These are phyloP conservation scores for Metschnikowia shivogae DNA, from an alignment of 805 yeast species.

Conservation along the genomic window DNA sequence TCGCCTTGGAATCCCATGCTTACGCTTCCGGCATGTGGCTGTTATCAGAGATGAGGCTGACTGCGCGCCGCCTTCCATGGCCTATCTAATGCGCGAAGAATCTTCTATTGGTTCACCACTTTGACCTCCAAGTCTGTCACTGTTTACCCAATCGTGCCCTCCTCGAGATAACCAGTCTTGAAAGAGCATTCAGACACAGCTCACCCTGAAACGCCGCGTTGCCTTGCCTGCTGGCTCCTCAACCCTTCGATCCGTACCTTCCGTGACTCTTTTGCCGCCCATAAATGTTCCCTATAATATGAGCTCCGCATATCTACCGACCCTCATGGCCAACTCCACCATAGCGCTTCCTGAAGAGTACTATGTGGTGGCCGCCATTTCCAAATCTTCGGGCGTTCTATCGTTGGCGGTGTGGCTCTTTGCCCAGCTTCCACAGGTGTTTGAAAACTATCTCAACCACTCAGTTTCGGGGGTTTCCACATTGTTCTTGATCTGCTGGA, in stretches of 20 bases:
- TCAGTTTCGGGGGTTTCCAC: conserved; percentile 34
- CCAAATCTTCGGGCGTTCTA: conserved; percentile 18
- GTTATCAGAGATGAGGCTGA: conserved; percentile 1
- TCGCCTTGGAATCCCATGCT: too few relatives aligned
- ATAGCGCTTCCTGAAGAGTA: conserved; percentile 13
- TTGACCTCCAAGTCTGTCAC: background rate
- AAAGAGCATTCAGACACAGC: too few relatives aligned
- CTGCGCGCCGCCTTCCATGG: background rate
- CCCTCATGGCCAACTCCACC: conserved; percentile 7
- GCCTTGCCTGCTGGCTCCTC: too few relatives aligned
- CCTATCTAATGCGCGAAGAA: conserved; percentile 3
- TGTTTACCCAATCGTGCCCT: too few relatives aligned
- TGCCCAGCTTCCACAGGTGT: conserved; percentile 29
- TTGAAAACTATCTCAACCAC: conserved; percentile 28
- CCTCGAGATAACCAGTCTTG: too few relatives aligned
- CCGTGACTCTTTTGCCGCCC: background rate
- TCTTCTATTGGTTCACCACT: background rate
- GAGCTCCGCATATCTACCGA: conserved; percentile 4
- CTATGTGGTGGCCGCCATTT: conserved; percentile 9
- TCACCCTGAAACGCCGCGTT: too few relatives aligned
- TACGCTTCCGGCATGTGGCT: too few relatives aligned
- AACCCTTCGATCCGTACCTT: background rate
- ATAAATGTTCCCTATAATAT: conserved; percentile 3
- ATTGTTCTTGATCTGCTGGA: conserved; percentile 32
- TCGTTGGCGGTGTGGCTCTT: conserved; percentile 25